Evolutionary conservation across 2,329 filamentous ascomycete species (phyloP), one percentile per base, ranked within the genome.

Genomic region (Botrytis fabae): DNA sequence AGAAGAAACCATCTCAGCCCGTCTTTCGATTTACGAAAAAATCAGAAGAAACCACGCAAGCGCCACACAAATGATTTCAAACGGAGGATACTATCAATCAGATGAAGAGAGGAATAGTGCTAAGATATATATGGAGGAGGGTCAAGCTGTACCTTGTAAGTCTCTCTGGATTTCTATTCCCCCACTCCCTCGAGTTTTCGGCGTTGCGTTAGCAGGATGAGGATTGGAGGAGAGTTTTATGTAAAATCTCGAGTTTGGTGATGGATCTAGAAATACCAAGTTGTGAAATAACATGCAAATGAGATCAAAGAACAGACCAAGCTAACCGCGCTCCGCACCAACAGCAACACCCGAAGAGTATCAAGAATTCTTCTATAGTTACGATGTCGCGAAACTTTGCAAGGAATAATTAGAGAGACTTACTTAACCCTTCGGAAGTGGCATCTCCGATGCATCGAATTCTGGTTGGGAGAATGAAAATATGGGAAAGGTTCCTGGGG

Each of bases 11-110:
- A 14, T 51, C 9, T 6, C 63, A 18, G 20, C 4, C 42, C n/a
- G 46, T 8, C 69, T 73, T 22, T 2, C 61, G 0, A 22, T 10
- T 14, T 74, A 72, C 38, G 44, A 74, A 51, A 48, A 40, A 18
- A 25, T 74, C 1, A 28, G 73, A 35, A 35, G 42, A 8, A 72
- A 64, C 20, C 63, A 70, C 22, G 70, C 62, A 20, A 60, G 46
- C 6, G 70, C 48, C 2, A 42, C 64, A 9, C 73, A 74, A 38
- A 64, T 72, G 20, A 22, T 74, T 38, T 72, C 70, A 18, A 74
- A 65, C n/a, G 57, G 28, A 0, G 63, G 57, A 4, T 25, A 35
- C 6, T 63, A 68, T 40, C n/a, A 62, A 40, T 28, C 35, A 25
- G 44, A 32, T 1, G 46, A 25, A 20, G 38, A 51, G 0, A 61